Evolutionary conservation across 1,284 basidiomycete genomes (phyloP), one percentile per base, ranked within the genome.

Genomic region (Takashimella koratensis): DNA sequence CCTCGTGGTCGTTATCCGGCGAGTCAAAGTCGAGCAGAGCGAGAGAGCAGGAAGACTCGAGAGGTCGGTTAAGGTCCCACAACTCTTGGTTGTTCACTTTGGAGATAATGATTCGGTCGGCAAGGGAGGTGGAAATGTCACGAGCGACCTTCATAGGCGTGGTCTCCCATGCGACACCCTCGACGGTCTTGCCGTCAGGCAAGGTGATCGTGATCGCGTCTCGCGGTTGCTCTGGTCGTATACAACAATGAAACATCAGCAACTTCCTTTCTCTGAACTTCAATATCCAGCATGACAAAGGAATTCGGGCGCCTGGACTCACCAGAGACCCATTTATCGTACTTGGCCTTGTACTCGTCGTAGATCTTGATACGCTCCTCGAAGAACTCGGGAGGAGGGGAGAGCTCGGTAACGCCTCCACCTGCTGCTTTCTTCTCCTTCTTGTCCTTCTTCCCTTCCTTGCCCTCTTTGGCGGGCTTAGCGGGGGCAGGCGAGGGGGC

Each of bases 91-190:
- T 83, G 63, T 74, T 71, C 45, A 79, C 91, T 81, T 98, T 98
- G 36, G 94, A 87, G 67, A 98, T 98, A 66, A 98, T 89, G 62
- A 89, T 81, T 45, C 86, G 83, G 64, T 99, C 95, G 1, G 92
- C 86, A 21, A 98, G 80, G 68, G 88, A 86, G 74, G 93, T 88
- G 16, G 89, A 88, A 52, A 98, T 83, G 63, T 85, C 85, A 71
- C 87, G 87, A 43, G 95, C 95, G 54, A 99, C 79, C 66, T 89
- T 85, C 84, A 98, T 84, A 0, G 96, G 96, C 57, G 84, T 89
- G n/a, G 96, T 98, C 79, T 98, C 90, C 90, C 90, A 99, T 65
- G 90, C 87, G 53, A 79, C 90, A 24, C 83, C 96, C 62, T 88
- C 84, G 52, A 88, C 82, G 63, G 85, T 81, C 23, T 87, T 86